Base-by-base conservation (phyloP, 305 asterid species). In the Solanum aculeatissimum region DNA sequence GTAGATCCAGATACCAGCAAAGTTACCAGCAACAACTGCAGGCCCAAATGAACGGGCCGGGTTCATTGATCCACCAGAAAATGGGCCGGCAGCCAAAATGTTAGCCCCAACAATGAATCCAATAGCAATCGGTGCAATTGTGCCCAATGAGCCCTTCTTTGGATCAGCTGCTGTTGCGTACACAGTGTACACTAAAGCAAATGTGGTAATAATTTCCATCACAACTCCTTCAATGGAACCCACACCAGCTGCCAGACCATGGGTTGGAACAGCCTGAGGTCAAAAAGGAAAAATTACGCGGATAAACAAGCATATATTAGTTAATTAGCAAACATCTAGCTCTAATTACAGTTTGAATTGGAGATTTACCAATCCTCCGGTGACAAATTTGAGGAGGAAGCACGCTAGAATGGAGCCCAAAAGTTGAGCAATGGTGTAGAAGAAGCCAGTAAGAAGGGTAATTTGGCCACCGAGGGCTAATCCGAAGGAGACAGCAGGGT, bases 401-500 rank as follows among this genome's bases (percentile, higher is more conserved):
- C 91, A 89, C 3, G 91, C 97, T 9, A 89, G 91, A 84, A 88
- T 66, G 88, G 98, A 87, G 51, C 98, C 98, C 85, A 92, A 83
- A 57, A 95, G 94, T 35, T 95, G 98, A 78, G 97, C 97, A 85
- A 95, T 79, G 91, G 93, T 92, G 90, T 95, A 95, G 86, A 95
- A 86, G 79, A 93, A 21, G 6, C 98, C 95, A 79, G 98, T 95
- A 72, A 95, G 91, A 79, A 93, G 71, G 68, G 98, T 95, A 87
- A 95, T 95, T 84, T 95, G 98, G 4, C 97, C 97, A 0, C 98
- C 98, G 1, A 93, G 86, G 40, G 97, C 94, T 85, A 94, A 88
- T 6, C 98, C 98, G 23, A 93, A 94, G 85, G 98, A 93, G 81
- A 94, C 97, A 25, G 98, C 98, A n/a, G 98, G 98, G 90, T 94